Evolutionary conservation across 768 basidiomycete species (phyloP), one percentile per base, ranked within the genome.

Genomic region (Roridomyces roridus): DNA sequence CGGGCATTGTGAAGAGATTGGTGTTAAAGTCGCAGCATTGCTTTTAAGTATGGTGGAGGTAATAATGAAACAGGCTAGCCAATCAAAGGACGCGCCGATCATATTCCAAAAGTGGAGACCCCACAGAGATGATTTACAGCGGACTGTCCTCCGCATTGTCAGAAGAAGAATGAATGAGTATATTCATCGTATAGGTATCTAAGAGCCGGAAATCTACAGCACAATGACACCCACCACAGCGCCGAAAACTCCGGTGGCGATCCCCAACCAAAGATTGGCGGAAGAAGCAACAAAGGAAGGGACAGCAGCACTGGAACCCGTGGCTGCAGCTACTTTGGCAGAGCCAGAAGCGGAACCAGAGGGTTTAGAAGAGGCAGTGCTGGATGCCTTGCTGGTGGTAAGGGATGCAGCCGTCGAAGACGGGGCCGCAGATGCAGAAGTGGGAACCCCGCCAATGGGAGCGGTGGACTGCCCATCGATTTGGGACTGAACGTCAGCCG

Each of bases 401-500:
- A 72, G 55, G 11, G 69, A 40, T 18, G 61, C 12, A 23, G 71
- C 45, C 12, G 69, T 18, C 4, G 73, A 17, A 26, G 72, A 17
- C 15, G 72, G 5, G 3, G 70, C 31, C 0, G 74, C 60, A 20
- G 74, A n/a, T n/a, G n/a, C 46, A 11, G 80, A 62, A 40, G 70
- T 67, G 2, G 80, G 62, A 40, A 69, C 67, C 1, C 71, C 75
- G n/a, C 78, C 80, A 9, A 84, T 76, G 37, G 85, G 81, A 1
- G 87, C 85, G 4, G 83, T 81, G 1, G 83, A 76, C 62, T 85
- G 79, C 24, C 86, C 88, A 39, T 76, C 74, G 63, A 94, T 87
- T 67, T 89, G 78, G 6, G 80, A 72, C 49, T 82, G 76, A 17
- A 87, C 69, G 2, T 78, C 60, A 1, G 78, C 63, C 67, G 78